Base-by-base conservation (phyloP, 306 rosid genomes). In the Rosa persica region DNA sequence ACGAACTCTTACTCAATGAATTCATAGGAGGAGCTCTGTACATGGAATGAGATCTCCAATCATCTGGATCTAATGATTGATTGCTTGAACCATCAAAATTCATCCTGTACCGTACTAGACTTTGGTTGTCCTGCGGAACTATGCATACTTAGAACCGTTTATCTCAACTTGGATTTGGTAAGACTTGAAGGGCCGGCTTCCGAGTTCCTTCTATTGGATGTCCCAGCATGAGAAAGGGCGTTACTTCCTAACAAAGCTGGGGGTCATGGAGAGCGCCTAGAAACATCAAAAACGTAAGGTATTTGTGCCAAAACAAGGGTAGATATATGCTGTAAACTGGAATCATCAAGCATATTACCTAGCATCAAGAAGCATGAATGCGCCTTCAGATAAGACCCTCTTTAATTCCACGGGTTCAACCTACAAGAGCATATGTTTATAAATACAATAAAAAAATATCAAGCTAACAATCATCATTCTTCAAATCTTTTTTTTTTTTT, bases 361-460 rank as follows among this genome's bases (percentile, higher is more conserved):
- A 67, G 91, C 90, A 81, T 90, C 90, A 47, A 92, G 91, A 75
- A 92, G 93, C 91, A 92, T 92, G 88, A 87, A 92, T 72, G 94
- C 94, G 81, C 91, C 86, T 83, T 90, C 90, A 42, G 88, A 88
- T 44, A 88, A 80, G 81, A 90, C 94, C 84, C 86, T 92, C 23
- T 84, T 78, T 81, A 88, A 67, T 62, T 84, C 90, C 7, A 92
- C 93, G 13, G 91, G 91, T 85, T 88, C 91, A 72, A 92, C 97
- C 97, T 92, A 73, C 38, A 89, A 72, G 48, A 87, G 51, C 57
- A 40, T 70, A 1, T 40, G 43, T 64, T 64, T 11, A 2, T 42
- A 49, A 42, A 72, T 13, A 22, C 12, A 49, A 36, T 1, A 11
- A 6, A 73, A 34, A 48, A 30, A 52, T 12, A 17, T n/a, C 40